Evolutionary conservation across 2,329 filamentous ascomycete genomes (phyloP).

Genomic region (Myriosclerotinia curreyana): DNA sequence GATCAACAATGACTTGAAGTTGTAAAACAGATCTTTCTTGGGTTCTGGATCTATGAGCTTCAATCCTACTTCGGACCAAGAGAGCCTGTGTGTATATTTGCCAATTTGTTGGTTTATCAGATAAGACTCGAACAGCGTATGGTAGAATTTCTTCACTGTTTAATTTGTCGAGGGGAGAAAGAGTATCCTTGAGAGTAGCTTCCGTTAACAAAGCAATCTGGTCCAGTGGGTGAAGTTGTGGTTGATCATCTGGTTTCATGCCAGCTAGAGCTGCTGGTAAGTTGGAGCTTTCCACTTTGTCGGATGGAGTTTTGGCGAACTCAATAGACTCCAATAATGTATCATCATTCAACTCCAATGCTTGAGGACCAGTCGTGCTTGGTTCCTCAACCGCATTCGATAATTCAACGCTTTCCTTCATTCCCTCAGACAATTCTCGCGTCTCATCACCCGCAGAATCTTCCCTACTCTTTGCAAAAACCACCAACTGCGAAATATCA

Average conservation of each 20-base stretch:
- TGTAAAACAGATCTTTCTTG: conserved; percentile 87
- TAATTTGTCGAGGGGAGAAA: conserved; percentile 75
- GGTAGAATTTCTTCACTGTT: conserved; percentile 93
- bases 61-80: conserved; percentile 83
- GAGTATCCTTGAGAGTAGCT: conserved; percentile 82
- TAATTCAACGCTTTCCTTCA: conserved; percentile 24
- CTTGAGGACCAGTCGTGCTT: conserved; percentile 54
- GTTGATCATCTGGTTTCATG: conserved; percentile 76
- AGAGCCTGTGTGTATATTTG: conserved; percentile 95
- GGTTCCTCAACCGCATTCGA: conserved; percentile 38
- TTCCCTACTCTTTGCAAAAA: conserved; percentile 73
- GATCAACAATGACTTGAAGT: conserved; percentile 91
- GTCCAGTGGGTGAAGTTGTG: conserved; percentile 76
- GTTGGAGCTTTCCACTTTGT: conserved; percentile 42
- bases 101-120: conserved; percentile 92
- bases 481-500: conserved; percentile 82
- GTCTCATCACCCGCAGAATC: conserved; percentile 25
- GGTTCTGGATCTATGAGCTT: conserved; percentile 81
- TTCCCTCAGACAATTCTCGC: conserved; percentile 26
- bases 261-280: conserved; percentile 61
- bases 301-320: conserved; percentile 59
- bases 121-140: conserved; percentile 82
- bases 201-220: conserved; percentile 89
- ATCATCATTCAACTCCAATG: conserved; percentile 82
- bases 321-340: conserved; percentile 85